Percentiles rank a stretch among this genome's conserved stretches.
phyloP scores from a whole-genome alignment of 495 filamentous ascomycete species.

The Penicillium paradoxum region DNA sequence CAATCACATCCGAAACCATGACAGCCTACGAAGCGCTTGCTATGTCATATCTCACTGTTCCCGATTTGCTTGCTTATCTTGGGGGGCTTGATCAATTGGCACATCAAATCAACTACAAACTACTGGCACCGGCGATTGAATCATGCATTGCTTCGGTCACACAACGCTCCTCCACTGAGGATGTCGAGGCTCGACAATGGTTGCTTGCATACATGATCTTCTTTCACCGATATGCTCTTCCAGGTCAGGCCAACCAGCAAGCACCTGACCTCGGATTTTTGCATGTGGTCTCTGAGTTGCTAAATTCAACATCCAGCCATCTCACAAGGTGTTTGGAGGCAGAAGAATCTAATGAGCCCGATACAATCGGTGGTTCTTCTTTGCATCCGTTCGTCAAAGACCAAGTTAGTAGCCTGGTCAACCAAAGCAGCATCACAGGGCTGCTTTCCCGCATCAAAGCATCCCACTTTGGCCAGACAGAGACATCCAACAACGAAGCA shows the following conservation, averaged over 20 bases:
- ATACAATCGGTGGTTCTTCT: slow-evolving; percentile 26
- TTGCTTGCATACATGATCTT: slow-evolving; percentile 77
- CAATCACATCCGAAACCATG: slow-evolving; percentile 43
- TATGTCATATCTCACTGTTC: slow-evolving; percentile 47
- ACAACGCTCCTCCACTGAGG: slow-evolving; percentile 19
- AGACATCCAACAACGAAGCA: slow-evolving; percentile 19
- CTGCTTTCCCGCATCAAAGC: slow-evolving; percentile 46
- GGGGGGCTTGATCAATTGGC: slow-evolving; percentile 45
- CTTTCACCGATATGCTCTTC: slow-evolving; percentile 54
- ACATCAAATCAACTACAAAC: slow-evolving; percentile 48
- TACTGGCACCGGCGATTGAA: slow-evolving; percentile 47
- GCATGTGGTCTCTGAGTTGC: slow-evolving; percentile 56
- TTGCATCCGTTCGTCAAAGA: slow-evolving; percentile 55
- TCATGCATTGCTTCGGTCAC: slow-evolving; percentile 28
- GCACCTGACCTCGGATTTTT: slow-evolving; percentile 57
- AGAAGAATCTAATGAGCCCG: slow-evolving; percentile 37
- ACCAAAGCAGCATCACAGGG: slow-evolving; percentile 59
- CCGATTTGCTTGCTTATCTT: slow-evolving; percentile 37
- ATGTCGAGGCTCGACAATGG: slow-evolving; percentile 55
- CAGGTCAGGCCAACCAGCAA: slow-evolving; percentile 36
- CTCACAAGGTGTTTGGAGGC: slow-evolving; percentile 53
- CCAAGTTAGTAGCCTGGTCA: slow-evolving; percentile 58
- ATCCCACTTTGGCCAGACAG: slow-evolving; percentile 22
- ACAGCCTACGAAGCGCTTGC: slow-evolving; percentile 56
- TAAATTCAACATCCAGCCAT: slow-evolving; percentile 57